A percentile compares a stretch with the other conserved stretches of the same genome.
Conservation (phyloP, 441 rosid genomes). For the Gossypium davidsonii region DNA sequence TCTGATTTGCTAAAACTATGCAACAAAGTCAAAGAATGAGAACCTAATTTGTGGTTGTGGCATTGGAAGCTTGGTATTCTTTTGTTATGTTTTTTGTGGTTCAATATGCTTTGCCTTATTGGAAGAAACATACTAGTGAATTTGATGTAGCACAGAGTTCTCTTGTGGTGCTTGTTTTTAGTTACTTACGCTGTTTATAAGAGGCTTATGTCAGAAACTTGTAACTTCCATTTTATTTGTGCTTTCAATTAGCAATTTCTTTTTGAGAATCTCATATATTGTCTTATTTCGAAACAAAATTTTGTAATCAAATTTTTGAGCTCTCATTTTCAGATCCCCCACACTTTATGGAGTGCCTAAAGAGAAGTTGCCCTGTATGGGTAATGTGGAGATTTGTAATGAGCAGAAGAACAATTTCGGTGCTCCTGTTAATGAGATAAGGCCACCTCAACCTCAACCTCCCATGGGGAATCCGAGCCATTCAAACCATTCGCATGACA, state of each 20-base stretch:
- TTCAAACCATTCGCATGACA: slow-evolving; percentile 14
- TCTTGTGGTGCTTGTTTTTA: not conserved
- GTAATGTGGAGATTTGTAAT: slow-evolving; percentile 51
- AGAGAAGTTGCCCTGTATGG: slow-evolving; percentile 48
- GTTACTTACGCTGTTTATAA: not conserved
- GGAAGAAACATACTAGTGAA: not conserved
- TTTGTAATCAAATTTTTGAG: slow-evolving; percentile 2
- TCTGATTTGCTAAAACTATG: not conserved
- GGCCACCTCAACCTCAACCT: slow-evolving; percentile 33
- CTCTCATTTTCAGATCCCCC: slow-evolving; percentile 54
- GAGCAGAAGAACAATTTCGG: slow-evolving; percentile 54
- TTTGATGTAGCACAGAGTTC: not conserved
- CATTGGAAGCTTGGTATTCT: not conserved
- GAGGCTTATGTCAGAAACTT: not conserved
- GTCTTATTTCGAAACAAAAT: not conserved
- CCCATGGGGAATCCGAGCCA: slow-evolving; percentile 26
- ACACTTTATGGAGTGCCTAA: slow-evolving; percentile 83
- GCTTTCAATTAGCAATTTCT: not conserved
- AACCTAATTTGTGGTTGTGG: not conserved
- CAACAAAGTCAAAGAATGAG: not conserved
- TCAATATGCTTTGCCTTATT: not conserved
- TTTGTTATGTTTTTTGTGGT: not conserved
- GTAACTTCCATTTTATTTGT: not conserved
- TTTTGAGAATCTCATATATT: not conserved
- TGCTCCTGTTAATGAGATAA: slow-evolving; percentile 39